Evolutionary conservation across 805 yeast species (phyloP), one percentile per base, ranked within the genome.

Genomic region (Cyberlindnera xishuangbannaensis): DNA sequence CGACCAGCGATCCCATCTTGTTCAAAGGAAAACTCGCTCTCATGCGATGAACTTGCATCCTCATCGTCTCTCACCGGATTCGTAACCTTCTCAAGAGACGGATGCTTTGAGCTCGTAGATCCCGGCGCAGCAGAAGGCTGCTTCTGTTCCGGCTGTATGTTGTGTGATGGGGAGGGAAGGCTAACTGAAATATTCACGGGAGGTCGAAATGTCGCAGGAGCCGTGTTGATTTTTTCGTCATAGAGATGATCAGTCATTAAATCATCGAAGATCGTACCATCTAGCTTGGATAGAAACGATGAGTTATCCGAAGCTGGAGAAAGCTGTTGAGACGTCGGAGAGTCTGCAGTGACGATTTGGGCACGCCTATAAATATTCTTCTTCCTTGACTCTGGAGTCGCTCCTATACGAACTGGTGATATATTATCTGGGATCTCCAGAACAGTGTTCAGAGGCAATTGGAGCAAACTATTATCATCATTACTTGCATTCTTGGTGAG

Each of bases 11-110:
- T 44, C 2, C 53, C 56, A 13, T 62, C 65, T 27, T 61, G 59
- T 30, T 71, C 75, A 42, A 76, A 76, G 1, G 80, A 74, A 42
- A 73, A 76, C 34, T 61, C 51, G 31, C 61, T 55, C 12, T 36
- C 47, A 7, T 38, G 41, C 1, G 42, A 36, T 7, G 34, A 30
- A 6, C 9, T n/a, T 10, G 15, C 30, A 18, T 35, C 39, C 9
- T 28, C 33, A 5, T 25, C 25, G 17, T 25, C 34, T 14, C 13
- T 25, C 10, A 8, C 25, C 10, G n/a, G 13, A 9, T 7, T 12
- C 4, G 8, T 11, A 19, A 11, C 10, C 22, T 8, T 8, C 10
- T 19, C 22, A 19, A 19, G 8, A 11, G 22, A n/a, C n/a, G n/a
- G n/a, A n/a, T n/a, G n/a, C n/a, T n/a, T n/a, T n/a, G n/a, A n/a